phyloP scores from a whole-genome alignment of 164 flowering plant species.

The Annona cherimola region DNA sequence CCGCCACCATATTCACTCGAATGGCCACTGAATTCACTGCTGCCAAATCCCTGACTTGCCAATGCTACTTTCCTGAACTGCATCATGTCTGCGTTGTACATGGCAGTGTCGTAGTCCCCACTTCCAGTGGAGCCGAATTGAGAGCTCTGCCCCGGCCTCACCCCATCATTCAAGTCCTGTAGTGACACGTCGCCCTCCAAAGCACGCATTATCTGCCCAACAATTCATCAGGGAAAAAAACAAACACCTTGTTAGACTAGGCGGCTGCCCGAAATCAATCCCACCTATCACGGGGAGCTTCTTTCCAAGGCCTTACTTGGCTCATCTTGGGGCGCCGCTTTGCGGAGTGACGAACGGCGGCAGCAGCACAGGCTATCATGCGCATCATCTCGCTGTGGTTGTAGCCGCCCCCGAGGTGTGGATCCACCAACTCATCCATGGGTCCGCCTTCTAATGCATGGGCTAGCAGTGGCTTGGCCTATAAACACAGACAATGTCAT shows the following conservation, averaged over 20 bases:
- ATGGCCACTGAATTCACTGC: constrained; percentile 33
- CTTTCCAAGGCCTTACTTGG: no score
- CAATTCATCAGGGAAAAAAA: background rate
- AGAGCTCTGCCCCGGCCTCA: constrained; percentile 37
- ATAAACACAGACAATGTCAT: no score
- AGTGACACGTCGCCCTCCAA: constrained; percentile 63
- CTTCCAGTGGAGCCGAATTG: constrained; percentile 18
- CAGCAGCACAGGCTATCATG: constrained; percentile 72
- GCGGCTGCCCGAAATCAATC: no score
- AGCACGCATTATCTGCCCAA: constrained; percentile 59
- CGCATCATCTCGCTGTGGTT: constrained; percentile 50
- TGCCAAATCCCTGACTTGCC: constrained; percentile 28
- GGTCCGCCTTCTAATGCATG: constrained; percentile 39
- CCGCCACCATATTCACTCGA: constrained; percentile 38
- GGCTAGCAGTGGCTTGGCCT: constrained; percentile 70
- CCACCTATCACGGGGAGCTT: background rate
- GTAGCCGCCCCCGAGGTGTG: constrained; percentile 40
- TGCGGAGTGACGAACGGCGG: constrained; percentile 73
- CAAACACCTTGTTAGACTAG: background rate
- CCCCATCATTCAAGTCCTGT: constrained; percentile 54
- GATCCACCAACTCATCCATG: constrained; percentile 46
- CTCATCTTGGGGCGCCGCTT: constrained; percentile 80
- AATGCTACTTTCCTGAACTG: constrained; percentile 53
- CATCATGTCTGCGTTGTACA: constrained; percentile 55
- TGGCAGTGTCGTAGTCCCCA: constrained; percentile 32